Base-by-base conservation (phyloP, 192 early-diverging fungal species). In the Oehlia diaphana region DNA sequence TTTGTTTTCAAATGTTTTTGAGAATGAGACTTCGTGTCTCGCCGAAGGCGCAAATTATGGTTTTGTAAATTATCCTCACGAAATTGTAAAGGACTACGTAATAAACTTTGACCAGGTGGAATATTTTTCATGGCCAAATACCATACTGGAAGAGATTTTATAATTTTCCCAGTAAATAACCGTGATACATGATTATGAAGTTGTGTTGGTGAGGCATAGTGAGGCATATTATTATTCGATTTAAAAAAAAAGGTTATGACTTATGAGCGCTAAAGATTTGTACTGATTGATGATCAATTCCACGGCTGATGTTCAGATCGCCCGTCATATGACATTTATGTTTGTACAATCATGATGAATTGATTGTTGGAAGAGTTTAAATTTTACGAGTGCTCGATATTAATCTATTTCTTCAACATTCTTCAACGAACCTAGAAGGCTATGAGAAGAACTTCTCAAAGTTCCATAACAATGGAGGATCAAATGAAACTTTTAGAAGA, bases 401-500 rank as follows among this genome's bases (percentile, higher is more conserved):
- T 47, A 12, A 47, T 47, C 44, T 47, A 12, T 47, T n/a, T 42
- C 39, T 42, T 42, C 39, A 42, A 42, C 44, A 47, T 47, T 47
- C 44, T 47, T 42, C 39, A 12, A 47, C 44, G 44, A 47, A 0
- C 2, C 44, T 47, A 47, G 44, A 58, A 58, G 50, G 50, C 14
- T 58, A 16, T 58, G 50, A 58, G 14, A 19, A 58, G 13, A 47
- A 3, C 44, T 16, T 19, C 14, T 16, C 50, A 4, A 58, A 76
- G 75, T 63, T 83, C 86, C 50, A 84, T 85, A 69, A 83, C 88
- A n/a, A 72, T 83, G 49, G 94, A 95, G 78, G 94, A 98, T 87
- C 97, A 99, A 88, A 82, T 88, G 64, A 95, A 94, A 84, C 87
- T 97, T 66, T 89, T 99, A 19, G 95, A 98, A 77, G 98, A 99